phyloP scores from a whole-genome alignment of 306 rosid genomes.

The Luffa aegyptiaca region DNA sequence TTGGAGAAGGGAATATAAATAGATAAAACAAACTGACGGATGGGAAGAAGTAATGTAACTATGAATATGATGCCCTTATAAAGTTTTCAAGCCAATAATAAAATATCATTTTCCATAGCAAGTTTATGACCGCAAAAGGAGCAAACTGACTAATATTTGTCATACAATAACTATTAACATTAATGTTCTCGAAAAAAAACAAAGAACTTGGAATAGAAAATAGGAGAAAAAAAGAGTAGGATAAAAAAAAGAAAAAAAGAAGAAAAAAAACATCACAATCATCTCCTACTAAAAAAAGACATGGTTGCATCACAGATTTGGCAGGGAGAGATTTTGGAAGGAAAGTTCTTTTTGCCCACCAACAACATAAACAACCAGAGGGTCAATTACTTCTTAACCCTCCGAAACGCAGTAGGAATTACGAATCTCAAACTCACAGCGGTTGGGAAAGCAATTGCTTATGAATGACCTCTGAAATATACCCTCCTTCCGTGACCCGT shows the following conservation, averaged over 20 bases:
- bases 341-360: slow-evolving; percentile 33
- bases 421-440: slow-evolving; percentile 2
- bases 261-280: slow-evolving; percentile 41
- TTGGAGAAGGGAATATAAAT: not conserved
- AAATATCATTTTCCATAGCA: slow-evolving; percentile 24
- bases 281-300: slow-evolving; percentile 43
- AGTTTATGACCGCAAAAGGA: slow-evolving; percentile 29
- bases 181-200: slow-evolving; percentile 32
- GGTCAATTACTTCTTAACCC: slow-evolving; percentile 20
- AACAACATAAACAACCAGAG: slow-evolving; percentile 19
- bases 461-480: slow-evolving; percentile 20
- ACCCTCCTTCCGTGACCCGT: slow-evolving; percentile 27
- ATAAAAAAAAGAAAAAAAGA: slow-evolving; percentile 6
- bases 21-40: not conserved
- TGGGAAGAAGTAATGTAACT: not conserved
- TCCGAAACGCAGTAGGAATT: slow-evolving; percentile 6
- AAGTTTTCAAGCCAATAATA: slow-evolving; percentile 29
- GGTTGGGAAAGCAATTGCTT: slow-evolving; percentile 19
- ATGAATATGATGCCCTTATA: not conserved
- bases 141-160: slow-evolving; percentile 41
- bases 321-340: not conserved
- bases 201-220: slow-evolving; percentile 23
- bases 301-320: slow-evolving; percentile 40
- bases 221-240: not conserved
- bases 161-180: slow-evolving; percentile 63